Percentiles rank a stretch among this genome's conserved stretches.
Conservation (phyloP, 345 rosid genomes). For the Citrus inodora region DNA sequence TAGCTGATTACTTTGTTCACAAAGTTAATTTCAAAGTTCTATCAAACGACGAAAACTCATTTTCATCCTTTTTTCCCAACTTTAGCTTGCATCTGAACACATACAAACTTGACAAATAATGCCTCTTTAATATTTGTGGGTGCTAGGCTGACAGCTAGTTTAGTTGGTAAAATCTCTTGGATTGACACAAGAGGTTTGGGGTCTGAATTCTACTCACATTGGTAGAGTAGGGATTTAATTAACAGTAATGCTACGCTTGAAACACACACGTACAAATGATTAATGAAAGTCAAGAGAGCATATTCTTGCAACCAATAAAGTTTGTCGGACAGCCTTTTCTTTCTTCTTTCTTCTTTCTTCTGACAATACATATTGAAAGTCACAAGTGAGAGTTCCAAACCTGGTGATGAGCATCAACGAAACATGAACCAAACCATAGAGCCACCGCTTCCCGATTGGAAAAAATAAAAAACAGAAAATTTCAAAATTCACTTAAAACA, state of each 20-base stretch:
- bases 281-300: background rate
- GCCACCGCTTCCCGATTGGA: background rate
- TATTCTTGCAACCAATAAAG: constrained; percentile 1
- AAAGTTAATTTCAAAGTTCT: background rate
- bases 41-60: background rate
- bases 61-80: background rate
- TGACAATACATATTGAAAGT: background rate
- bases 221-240: too few species aligned
- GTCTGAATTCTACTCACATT: too few species aligned
- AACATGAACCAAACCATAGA: background rate
- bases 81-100: background rate
- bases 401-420: background rate
- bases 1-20: background rate
- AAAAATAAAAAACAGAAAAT: background rate
- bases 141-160: too few species aligned
- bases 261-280: too few species aligned
- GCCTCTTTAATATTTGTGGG: background rate
- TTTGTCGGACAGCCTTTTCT: background rate
- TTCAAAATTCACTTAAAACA: background rate
- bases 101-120: background rate
- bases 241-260: too few species aligned
- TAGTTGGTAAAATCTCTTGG: too few species aligned
- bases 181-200: too few species aligned
- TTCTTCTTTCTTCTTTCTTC: background rate
- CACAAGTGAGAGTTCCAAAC: background rate